Evolutionary conservation across 2,329 filamentous ascomycete genomes (phyloP), one percentile per base, ranked within the genome.

Genomic region (Nemania abortiva): DNA sequence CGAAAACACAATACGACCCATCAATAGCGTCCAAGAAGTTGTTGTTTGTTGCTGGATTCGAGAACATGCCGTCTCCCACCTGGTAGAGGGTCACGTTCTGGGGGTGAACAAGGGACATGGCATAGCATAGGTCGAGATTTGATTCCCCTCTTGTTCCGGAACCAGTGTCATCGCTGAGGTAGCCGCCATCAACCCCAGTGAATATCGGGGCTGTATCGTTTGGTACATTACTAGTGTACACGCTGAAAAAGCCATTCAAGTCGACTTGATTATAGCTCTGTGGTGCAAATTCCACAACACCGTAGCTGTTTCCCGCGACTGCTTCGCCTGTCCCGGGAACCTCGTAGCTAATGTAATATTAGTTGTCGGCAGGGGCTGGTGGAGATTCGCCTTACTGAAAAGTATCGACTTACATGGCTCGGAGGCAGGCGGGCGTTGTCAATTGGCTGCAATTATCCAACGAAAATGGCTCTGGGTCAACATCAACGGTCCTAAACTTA

Each of bases 61-160:
- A 82, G 50, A 77, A 71, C 10, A 77, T 71, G 37, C 78, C 70
- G 57, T 82, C 77, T 27, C 79, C 79, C 1, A 79, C 77, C 73
- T 86, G 84, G 75, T 84, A 87, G 24, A 88, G 76, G 34, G 83
- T 83, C 27, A 85, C 81, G 10, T 81, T 79, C 72, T 89, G 86
- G 1, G 86, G 87, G 66, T 83, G 84, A 42, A 87, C 82, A 45
- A 89, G 78, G 7, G 85, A 77, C 77, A 86, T 87, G 62, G 84
- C 84, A 70, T 88, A 86, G 68, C 88, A 79, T 2, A 89, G 80
- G 72, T 89, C 87, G 13, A 89, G 81, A 47, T 85, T 78, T 1
- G 85, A 85, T 78, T 89, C 87, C 53, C 82, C 83, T 24, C 56
- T n/a, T 6, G 50, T 64, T 10, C 45, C 27, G 7, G 50, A 45